Evolutionary conservation across 305 asterid species (phyloP), one percentile per base, ranked within the genome.

Genomic region (Fraxinus latifolia): DNA sequence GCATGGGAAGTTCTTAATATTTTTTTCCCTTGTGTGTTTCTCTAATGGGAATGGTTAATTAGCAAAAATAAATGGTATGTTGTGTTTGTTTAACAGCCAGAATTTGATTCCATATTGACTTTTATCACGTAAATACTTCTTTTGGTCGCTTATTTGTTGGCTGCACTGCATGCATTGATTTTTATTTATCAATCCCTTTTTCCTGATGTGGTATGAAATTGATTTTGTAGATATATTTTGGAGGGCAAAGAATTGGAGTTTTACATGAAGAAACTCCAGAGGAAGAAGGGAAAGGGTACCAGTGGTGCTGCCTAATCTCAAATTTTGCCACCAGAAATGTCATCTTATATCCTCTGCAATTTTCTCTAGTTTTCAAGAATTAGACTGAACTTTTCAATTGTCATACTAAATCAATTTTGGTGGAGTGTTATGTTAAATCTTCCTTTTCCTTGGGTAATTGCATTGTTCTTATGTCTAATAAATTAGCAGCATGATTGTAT

Each of bases 251-350:
- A 89, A 25, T 44, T 90, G 83, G 93, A 87, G 78, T 90, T 90
- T 71, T 90, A 90, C 84, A 84, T 88, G 91, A 90, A 90, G 91
- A 90, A 90, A 73, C 60, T 90, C 5, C 93, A 90, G 87, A 90
- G 70, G 85, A 90, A 90, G 90, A 90, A 90, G 68, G 91, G 93
- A 83, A 90, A 88, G 88, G 88, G 90, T 76, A 88, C 92, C n/a
- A 44, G 80, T 23, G 83, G 85, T 74, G 87, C 92, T 74, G 77
- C 78, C 32, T 68, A 39, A 23, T 78, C 14, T 6, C 39, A 21
- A 71, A 21, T 1, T 83, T 47, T 37, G 6, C 68, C 8, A 4
- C 58, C 36, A 3, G 36, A 44, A 79, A 71, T 67, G 74, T 62
- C 0, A 33, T 19, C 37, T 36, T 60, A 29, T 67, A 36, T 44